phyloP scores from a whole-genome alignment of 441 rosid species.

The Cnidoscolus chayamansa region DNA sequence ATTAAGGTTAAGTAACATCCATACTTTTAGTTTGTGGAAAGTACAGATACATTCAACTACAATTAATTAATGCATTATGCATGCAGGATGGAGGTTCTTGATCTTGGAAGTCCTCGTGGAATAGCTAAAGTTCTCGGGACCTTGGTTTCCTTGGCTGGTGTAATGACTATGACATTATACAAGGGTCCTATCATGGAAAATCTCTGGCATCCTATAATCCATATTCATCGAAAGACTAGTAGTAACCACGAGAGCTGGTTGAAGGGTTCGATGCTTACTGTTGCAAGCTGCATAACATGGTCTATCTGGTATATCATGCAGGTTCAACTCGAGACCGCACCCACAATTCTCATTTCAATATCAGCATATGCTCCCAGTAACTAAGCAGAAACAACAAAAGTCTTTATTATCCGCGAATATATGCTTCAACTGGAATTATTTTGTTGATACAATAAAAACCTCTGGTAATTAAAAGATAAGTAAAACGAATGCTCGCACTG shows the following conservation, averaged over 20 bases:
- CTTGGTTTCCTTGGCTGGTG: slow-evolving; percentile 48
- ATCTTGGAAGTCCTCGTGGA: slow-evolving; percentile 51
- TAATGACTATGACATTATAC: slow-evolving; percentile 54
- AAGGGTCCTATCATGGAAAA: slow-evolving; percentile 48
- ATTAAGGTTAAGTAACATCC: slow-evolving; percentile 36
- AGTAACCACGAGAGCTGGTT: slow-evolving; percentile 42
- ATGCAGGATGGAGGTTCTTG: slow-evolving; percentile 49
- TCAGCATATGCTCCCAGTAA: neutral
- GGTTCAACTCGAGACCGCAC: slow-evolving; percentile 27
- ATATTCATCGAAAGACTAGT: slow-evolving; percentile 25
- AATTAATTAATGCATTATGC: neutral
- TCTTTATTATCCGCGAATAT: too few relatives aligned
- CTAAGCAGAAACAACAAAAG: neutral
- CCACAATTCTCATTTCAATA: neutral
- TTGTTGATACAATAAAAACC: too few relatives aligned
- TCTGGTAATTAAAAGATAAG: neutral
- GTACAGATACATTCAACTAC: neutral
- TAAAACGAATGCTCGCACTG: neutral
- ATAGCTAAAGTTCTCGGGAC: slow-evolving; percentile 56
- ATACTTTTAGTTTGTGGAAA: neutral
- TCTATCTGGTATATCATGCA: slow-evolving; percentile 64
- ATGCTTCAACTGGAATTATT: too few relatives aligned
- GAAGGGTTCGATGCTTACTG: slow-evolving; percentile 54
- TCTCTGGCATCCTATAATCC: slow-evolving; percentile 40
- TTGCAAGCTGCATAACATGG: slow-evolving; percentile 61